Conservation (phyloP, 2,329 filamentous ascomycete genomes). For the Pestalotiopsis sp. region DNA sequence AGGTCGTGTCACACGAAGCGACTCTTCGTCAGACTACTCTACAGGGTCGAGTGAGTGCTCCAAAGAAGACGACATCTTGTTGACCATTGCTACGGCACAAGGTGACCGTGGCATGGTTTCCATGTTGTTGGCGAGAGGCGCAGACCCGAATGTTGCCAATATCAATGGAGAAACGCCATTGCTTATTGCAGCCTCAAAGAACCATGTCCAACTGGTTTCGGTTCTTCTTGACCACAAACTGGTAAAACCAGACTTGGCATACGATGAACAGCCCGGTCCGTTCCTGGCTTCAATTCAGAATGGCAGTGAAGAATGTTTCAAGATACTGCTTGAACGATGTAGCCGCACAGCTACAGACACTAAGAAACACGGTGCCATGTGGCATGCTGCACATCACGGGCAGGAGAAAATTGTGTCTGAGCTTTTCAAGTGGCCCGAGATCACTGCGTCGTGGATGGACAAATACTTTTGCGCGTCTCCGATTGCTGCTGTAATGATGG, state of each 20-base stretch:
- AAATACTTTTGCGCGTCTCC: neutral
- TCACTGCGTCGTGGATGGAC: neutral
- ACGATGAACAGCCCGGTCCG: neutral
- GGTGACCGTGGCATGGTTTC: neutral
- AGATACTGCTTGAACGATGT: neutral
- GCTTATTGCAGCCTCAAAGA: neutral
- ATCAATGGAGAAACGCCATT: neutral
- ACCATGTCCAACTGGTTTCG: neutral
- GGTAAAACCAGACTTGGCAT: neutral
- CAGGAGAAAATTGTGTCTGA: neutral
- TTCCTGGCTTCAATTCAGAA: neutral
- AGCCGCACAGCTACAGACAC: neutral
- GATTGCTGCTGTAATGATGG: neutral
- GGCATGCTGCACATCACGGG: neutral
- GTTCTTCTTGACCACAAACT: neutral
- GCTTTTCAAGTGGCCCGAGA: neutral
- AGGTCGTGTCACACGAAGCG: too few species aligned
- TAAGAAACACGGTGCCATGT: neutral
- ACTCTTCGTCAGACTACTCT: neutral
- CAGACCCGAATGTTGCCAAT: neutral
- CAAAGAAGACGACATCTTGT: neutral
- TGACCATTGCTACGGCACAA: neutral
- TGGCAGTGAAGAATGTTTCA: neutral
- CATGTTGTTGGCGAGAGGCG: neutral
- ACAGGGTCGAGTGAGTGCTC: neutral